Evolutionary conservation across 1,139 yeast genomes (phyloP).

Genomic region (Tardiomyces depauwii): DNA sequence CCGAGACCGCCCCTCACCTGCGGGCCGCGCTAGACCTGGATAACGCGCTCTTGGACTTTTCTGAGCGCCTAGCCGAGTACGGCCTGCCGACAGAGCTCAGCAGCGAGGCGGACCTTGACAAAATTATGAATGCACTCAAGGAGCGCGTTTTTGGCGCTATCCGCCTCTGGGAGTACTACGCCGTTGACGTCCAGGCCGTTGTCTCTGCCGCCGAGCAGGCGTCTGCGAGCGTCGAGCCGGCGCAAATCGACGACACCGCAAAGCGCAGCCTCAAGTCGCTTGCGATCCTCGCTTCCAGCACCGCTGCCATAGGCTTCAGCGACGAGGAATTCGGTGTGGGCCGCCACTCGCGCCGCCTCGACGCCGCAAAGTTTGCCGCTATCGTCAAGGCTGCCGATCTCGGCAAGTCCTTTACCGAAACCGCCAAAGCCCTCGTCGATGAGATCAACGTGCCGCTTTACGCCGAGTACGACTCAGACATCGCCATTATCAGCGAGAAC

Average conservation of each 20-base stretch:
- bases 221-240: constrained; percentile 17
- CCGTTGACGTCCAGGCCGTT: constrained; percentile 33
- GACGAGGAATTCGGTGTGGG: constrained; percentile 31
- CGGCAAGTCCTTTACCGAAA: constrained; percentile 26
- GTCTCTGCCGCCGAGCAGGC: constrained; percentile 24
- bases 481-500: constrained; percentile 52
- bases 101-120: constrained; percentile 41
- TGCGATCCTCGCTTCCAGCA: constrained; percentile 40
- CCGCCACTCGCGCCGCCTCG: constrained; percentile 45
- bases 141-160: constrained; percentile 54
- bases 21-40: constrained; percentile 79
- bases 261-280: constrained; percentile 31
- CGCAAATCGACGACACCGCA: constrained; percentile 31
- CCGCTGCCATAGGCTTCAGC: constrained; percentile 28
- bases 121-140: constrained; percentile 54
- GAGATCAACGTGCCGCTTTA: constrained; percentile 69
- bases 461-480: constrained; percentile 65
- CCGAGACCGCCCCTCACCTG: constrained; percentile 81
- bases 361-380: constrained; percentile 39
- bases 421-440: constrained; percentile 49
- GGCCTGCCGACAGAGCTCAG: constrained; percentile 51
- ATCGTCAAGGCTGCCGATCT: constrained; percentile 29
- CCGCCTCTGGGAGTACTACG: constrained; percentile 83
- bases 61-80: constrained; percentile 38
- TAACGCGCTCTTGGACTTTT: constrained; percentile 50